Evolutionary conservation across 352 stramenopile species (phyloP).

Genomic region (Blastocystis sp.): DNA sequence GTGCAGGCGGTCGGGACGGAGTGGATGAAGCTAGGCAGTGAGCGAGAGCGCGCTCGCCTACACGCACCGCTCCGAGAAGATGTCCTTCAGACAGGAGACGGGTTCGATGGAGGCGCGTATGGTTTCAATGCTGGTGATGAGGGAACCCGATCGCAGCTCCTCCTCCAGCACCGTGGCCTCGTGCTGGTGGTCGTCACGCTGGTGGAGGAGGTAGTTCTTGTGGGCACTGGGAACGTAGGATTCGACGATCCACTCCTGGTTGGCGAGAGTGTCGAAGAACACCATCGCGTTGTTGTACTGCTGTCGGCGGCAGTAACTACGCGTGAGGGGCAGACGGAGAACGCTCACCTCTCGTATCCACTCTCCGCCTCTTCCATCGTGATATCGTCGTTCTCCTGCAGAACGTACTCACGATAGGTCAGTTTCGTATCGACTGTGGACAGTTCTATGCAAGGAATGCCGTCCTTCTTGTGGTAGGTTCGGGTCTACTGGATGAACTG

Average conservation of each 20-base stretch:
- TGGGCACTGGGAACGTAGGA: not conserved
- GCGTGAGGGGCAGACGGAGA: not conserved
- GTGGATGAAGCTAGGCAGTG: constrained; percentile 47
- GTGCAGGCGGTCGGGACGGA: constrained; percentile 39
- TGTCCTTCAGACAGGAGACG: not conserved
- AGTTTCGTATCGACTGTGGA: constrained; percentile 26
- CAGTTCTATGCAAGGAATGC: constrained; percentile 19
- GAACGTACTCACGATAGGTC: constrained; percentile 65
- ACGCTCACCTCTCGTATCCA: constrained; percentile 45
- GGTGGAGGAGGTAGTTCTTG: constrained; percentile 7
- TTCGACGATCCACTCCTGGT: constrained; percentile 67
- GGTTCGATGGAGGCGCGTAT: too few species aligned
- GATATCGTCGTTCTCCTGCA: constrained; percentile 21
- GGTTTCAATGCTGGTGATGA: too few species aligned
- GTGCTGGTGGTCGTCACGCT: not conserved
- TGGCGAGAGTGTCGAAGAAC: constrained; percentile 55
- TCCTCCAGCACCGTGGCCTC: not conserved
- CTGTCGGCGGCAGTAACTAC: constrained; percentile 31
- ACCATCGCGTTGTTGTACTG: constrained; percentile 58
- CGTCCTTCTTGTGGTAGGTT: not conserved
- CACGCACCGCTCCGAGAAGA: constrained; percentile 50
- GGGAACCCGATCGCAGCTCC: not conserved
- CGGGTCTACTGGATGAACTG: not conserved
- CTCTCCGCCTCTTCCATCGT: constrained; percentile 52
- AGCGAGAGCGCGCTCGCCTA: not conserved